These are phyloP conservation scores for Diaporthe australafricana DNA, from an alignment of 2,329 filamentous ascomycete species.

Conservation along the genomic window DNA sequence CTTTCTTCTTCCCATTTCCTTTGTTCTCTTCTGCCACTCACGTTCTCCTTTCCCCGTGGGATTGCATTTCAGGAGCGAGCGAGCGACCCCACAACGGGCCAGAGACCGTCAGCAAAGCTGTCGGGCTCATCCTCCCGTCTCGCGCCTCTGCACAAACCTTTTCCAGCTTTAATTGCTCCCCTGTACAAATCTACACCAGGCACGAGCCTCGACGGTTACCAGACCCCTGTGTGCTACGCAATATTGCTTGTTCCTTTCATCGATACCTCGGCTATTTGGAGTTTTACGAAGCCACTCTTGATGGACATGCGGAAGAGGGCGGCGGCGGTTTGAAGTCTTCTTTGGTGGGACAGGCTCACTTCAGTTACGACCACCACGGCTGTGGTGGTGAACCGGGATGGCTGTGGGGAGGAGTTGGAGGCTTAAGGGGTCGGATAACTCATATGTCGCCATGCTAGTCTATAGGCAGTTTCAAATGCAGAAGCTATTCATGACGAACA, in stretches of 20 bases:
- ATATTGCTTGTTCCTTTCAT: slow-evolving; percentile 6
- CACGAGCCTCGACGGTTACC: slow-evolving; percentile 7
- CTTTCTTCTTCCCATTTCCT: neutral
- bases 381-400: neutral
- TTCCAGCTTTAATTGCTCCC: neutral
- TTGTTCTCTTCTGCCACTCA: too few species aligned
- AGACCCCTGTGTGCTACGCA: neutral
- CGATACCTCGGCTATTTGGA: slow-evolving; percentile 32
- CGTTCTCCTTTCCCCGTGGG: neutral
- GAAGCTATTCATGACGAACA: slow-evolving; percentile 11
- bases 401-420: slow-evolving; percentile 1
- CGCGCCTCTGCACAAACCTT: neutral
- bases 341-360: neutral
- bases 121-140: neutral
- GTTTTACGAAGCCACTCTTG: slow-evolving; percentile 1
- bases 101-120: neutral
- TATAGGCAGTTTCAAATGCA: slow-evolving; percentile 12
- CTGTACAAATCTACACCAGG: neutral
- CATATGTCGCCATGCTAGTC: slow-evolving; percentile 18
- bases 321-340: neutral
- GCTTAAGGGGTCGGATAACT: neutral
- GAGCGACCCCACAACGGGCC: neutral
- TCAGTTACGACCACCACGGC: neutral
- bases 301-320: neutral
- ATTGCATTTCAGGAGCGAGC: neutral